Base-by-base conservation (phyloP, 208 protist genomes). In the Acanthamoeba healyi region DNA sequence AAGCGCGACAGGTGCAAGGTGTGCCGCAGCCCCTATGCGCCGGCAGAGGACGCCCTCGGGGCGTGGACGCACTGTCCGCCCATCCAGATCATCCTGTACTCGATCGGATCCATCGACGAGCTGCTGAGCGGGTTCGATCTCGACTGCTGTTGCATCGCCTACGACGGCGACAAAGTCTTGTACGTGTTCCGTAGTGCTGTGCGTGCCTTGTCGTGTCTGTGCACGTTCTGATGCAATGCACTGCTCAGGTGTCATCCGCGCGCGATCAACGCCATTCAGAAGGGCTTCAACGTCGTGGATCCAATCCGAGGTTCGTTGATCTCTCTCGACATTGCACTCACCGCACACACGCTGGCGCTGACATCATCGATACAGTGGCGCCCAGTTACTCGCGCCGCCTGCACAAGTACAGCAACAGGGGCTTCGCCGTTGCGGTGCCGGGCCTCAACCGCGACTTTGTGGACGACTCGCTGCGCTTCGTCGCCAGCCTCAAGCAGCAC, bases 71-170 rank as follows among this genome's bases (percentile, higher is more conserved):
- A 5, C 2, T 81, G n/a, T 26, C 88, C 88, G 32, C 88, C 88
- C n/a, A 93, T 93, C 65, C 88, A 93, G 51, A 56, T 93, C 88
- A 81, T 93, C 34, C 65, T 93, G 40, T 93, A 93, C 46, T 93
- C 65, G 19, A 61, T 93, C 29, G 65, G 65, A 29, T 81, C 63
- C 44, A 81, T 93, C 42, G 65, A 67, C 6, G 88, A 93, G 46
- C 88, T 93, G 4, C 67, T 93, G 29, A 61, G 38, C 65, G 88
- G 88, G 0, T 93, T 93, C 65, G 88, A 93, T 24, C 65, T 93
- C 29, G 88, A 93, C 42, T 93, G 88, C 88, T 93, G 88, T 42
- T 72, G 63, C 44, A 24, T 93, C 34, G 88, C 88, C 44, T 93
- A 42, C 40, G 63, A 93, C 36, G 88, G 88, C 44, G 1, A 49